phyloP scores from a whole-genome alignment of 2,329 filamentous ascomycete genomes.

The Ophiostoma novo-ulmi region DNA sequence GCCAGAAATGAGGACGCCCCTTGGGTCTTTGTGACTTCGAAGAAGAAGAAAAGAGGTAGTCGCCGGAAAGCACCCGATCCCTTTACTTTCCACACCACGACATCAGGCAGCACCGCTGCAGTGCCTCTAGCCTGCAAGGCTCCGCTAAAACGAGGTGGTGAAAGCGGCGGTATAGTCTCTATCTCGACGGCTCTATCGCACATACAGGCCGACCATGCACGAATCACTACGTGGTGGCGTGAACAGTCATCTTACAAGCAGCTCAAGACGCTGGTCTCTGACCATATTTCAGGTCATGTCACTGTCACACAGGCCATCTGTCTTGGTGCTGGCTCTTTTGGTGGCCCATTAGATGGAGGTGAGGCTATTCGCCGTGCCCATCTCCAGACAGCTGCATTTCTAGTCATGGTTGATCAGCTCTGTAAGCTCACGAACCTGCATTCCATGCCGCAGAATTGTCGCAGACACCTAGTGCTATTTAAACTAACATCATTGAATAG shows the following conservation, averaged over 20 bases:
- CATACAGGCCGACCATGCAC: slow-evolving; percentile 30
- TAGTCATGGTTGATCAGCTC: slow-evolving; percentile 43
- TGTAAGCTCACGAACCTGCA: slow-evolving; percentile 32
- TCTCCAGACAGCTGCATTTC: slow-evolving; percentile 51
- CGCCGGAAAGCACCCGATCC: background rate
- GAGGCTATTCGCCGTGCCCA: slow-evolving; percentile 45
- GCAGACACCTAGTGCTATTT: too few relatives aligned
- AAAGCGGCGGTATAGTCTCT: background rate
- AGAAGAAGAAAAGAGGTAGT: background rate
- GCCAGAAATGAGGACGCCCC: background rate
- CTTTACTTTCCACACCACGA: slow-evolving; percentile 8
- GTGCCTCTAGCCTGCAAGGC: background rate
- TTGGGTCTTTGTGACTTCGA: slow-evolving; percentile 19
- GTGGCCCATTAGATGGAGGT: slow-evolving; percentile 46
- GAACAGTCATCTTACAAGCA: slow-evolving; percentile 31
- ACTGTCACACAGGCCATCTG: slow-evolving; percentile 45
- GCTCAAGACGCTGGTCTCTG: slow-evolving; percentile 36
- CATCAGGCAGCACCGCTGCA: background rate
- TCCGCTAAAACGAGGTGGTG: background rate
- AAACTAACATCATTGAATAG: background rate
- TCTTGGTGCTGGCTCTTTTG: slow-evolving; percentile 52
- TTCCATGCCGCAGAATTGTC: too few relatives aligned
- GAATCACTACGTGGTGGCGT: slow-evolving; percentile 28
- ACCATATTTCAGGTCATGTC: slow-evolving; percentile 27
- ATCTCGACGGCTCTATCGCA: slow-evolving; percentile 15